Conservation (phyloP, 1,284 basidiomycete species). For the Pyrrhoderma noxium region DNA sequence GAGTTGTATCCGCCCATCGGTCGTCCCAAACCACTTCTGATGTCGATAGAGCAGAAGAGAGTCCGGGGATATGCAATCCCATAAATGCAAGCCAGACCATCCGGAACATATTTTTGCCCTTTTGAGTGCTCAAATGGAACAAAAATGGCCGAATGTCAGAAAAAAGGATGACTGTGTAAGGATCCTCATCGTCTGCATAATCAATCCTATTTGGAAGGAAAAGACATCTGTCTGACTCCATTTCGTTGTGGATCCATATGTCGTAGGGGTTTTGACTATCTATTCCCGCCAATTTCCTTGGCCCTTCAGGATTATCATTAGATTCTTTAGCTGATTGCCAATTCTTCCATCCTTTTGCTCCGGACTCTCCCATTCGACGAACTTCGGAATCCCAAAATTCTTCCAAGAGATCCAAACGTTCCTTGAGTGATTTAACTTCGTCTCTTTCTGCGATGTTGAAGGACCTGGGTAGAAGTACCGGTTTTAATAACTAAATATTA, state of each 20-base stretch:
- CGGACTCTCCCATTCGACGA: constrained; percentile 54
- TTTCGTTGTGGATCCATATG: constrained; percentile 64
- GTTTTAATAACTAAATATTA: constrained; percentile 7
- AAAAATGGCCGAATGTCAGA: constrained; percentile 71
- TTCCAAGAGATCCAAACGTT: constrained; percentile 51
- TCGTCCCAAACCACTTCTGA: constrained; percentile 44
- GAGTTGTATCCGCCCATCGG: constrained; percentile 46
- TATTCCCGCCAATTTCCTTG: constrained; percentile 14
- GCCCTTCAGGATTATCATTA: constrained; percentile 16
- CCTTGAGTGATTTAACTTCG: constrained; percentile 34
- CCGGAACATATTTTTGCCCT: constrained; percentile 58
- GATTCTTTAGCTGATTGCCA: constrained; percentile 38
- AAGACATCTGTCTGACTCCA: constrained; percentile 35
- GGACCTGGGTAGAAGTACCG: no score
- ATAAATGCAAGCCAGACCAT: constrained; percentile 72
- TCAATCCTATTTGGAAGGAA: constrained; percentile 49
- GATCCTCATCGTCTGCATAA: constrained; percentile 46
- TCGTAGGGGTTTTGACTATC: constrained; percentile 51
- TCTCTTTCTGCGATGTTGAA: constrained; percentile 46
- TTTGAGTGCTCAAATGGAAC: constrained; percentile 44
- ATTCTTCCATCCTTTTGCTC: constrained; percentile 52
- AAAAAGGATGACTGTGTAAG: constrained; percentile 75
- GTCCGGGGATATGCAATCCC: constrained; percentile 69
- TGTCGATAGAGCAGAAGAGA: constrained; percentile 37
- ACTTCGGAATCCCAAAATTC: constrained; percentile 73